Base-by-base conservation (phyloP, 163 green algal genomes). In the Chlamydomonas reinhardtii region DNA sequence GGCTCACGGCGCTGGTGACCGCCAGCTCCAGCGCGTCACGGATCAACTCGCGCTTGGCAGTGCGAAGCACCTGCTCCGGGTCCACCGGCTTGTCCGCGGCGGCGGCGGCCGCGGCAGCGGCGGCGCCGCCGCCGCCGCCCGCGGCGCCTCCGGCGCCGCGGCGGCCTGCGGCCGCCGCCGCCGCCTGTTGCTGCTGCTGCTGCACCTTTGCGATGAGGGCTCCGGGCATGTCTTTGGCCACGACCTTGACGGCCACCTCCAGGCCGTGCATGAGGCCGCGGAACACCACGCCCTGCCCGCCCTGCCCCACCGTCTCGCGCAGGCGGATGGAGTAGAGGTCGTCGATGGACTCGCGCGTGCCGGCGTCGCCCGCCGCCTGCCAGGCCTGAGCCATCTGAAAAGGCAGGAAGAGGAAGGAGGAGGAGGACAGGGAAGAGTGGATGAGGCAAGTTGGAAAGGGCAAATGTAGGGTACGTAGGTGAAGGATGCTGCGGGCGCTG, bases 231-330 rank as follows among this genome's bases (percentile, higher is more conserved):
- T 85, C 78, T 52, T 85, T 85, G n/a, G 78, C 78, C 5, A 85
- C 48, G 22, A 85, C 79, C 79, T 86, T 78, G 56, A 86, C 79
- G 32, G 79, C 79, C 79, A 86, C 68, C 69, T 79, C 79, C 69
- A 86, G 69, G 48, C 69, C 68, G 52, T 86, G 79, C 79, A 86
- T 62, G 3, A 79, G 48, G 32, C 79, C 79, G 4, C 79, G 52
- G 37, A 86, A 86, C 79, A 86, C 79, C 69, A 86, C 79, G 31
- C 79, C 79, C 79, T 86, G 79, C 31, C 79, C 79, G 24, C 79
- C 79, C 79, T 86, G 79, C 25, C 79, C 79, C 48, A 86, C 79
- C 17, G 79, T 86, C 79, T 86, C 79, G 52, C 68, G 48, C 79
- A 86, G 79, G 25, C 79, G 79, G 52, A 86, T 86, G 48, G 69